Base-by-base conservation (phyloP, 768 basidiomycete genomes). In the Tulasnella sp. region DNA sequence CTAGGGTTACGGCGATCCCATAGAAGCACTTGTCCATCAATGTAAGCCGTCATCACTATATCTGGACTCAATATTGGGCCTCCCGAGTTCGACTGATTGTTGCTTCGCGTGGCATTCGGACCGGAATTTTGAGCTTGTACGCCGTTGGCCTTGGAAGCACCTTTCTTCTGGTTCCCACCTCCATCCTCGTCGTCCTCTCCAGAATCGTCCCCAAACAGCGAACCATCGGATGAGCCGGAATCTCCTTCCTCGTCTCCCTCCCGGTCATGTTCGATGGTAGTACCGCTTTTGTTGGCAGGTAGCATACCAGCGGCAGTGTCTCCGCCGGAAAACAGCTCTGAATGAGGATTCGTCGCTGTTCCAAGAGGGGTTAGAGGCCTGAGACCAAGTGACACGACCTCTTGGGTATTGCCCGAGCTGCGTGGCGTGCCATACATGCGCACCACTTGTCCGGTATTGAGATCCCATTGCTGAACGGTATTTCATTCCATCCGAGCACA, bases 21-120 rank as follows among this genome's bases (percentile, higher is more conserved):
- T 14, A 99, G 79, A 63, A 95, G 86, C 17, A 98, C 86, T 78
- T 95, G 92, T 1, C 97, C 96, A 76, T 98, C 95, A 75, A 96
- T 90, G 9, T 88, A 89, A 36, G 92, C 89, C 11, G 92, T 94
- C 86, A 99, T 85, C 34, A 98, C 80, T 22, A 96, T 78, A 78
- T 98, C 93, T 9, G 89, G 82, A 9, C 94, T 95, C 80, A 88
- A 92, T 12, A 59, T 59, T 29, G 52, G 52, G 22, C 52, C 52
- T 59, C 52, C 52, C 29, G 52, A 59, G 11, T 59, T 59, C 52
- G 52, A 59, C 9, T 59, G 52, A 29, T 59, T 59, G 22, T 22
- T 59, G 52, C 52, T 59, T 59, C 52, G 52, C 52, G 52, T 62
- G 26, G 64, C 40, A 35, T 70, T 70, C 44, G 69, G 59, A 35